phyloP scores from a whole-genome alignment of 1,139 yeast species.

The Pneumocystis wakefieldiae region DNA sequence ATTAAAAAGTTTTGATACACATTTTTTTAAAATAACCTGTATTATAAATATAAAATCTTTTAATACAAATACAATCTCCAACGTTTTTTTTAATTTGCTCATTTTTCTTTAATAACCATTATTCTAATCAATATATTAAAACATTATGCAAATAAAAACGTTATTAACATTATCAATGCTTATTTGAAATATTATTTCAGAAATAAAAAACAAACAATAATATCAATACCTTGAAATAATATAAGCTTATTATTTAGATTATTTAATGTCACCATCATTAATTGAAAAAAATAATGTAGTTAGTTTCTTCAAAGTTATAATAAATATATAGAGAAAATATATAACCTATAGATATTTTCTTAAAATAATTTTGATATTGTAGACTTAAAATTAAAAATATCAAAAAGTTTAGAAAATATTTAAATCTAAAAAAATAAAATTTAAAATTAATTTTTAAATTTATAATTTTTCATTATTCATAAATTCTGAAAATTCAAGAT shows the following conservation, averaged over 20 bases:
- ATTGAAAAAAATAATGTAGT: neutral
- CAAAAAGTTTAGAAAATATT: neutral
- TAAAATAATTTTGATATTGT: neutral
- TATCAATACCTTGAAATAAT: neutral
- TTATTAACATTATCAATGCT: neutral
- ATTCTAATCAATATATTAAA: neutral
- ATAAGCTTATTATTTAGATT: neutral
- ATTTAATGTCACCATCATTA: neutral
- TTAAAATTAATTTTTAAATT: neutral
- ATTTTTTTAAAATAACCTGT: neutral
- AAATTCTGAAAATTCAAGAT: neutral
- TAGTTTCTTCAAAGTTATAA: neutral
- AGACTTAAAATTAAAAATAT: neutral
- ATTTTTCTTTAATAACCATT: neutral
- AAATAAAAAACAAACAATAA: too few relatives aligned
- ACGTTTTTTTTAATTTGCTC: neutral
- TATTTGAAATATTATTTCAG: too few relatives aligned
- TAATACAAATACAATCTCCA: neutral
- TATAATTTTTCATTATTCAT: neutral
- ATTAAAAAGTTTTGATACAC: too few relatives aligned
- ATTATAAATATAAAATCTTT: neutral
- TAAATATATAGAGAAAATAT: neutral
- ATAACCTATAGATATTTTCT: neutral
- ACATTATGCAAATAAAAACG: neutral
- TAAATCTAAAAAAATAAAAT: neutral